These are phyloP conservation scores for Botryosphaeria dothidea DNA, from an alignment of 2,329 filamentous ascomycete genomes.

Conservation along the genomic window DNA sequence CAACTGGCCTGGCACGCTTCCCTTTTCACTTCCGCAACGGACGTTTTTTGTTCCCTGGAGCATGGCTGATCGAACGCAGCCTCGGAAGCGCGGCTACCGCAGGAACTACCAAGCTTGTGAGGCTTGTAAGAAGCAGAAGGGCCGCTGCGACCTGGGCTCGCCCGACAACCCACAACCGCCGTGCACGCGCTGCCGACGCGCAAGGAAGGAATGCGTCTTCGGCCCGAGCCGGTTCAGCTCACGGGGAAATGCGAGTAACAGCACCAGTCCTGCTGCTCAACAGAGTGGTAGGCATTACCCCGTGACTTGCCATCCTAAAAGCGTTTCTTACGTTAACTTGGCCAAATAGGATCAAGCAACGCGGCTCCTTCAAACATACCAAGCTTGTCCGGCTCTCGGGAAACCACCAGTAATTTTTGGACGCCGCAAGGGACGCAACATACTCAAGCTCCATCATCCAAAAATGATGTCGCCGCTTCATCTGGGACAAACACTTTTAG, in stretches of 20 bases:
- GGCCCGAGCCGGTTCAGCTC: constrained; percentile 14
- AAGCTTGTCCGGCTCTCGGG: not conserved
- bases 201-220: constrained; percentile 15
- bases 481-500: not conserved
- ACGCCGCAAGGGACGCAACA: not conserved
- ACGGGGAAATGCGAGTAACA: not conserved
- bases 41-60: not conserved
- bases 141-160: constrained; percentile 17
- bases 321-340: not conserved
- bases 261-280: constrained; percentile 3
- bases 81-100: constrained; percentile 2
- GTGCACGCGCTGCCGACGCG: constrained; percentile 14
- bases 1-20: not conserved
- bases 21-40: not conserved
- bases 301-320: not conserved
- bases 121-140: constrained; percentile 18
- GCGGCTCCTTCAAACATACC: not conserved
- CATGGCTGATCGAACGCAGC: constrained; percentile 13
- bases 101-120: constrained; percentile 18
- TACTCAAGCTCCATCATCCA: not conserved
- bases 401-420: not conserved
- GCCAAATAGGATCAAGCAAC: not conserved
- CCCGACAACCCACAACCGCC: constrained; percentile 10
- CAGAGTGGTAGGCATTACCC: not conserved
- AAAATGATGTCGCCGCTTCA: not conserved